phyloP scores from a whole-genome alignment of 208 protist species.

The Endotrypanum monterogeii region DNA sequence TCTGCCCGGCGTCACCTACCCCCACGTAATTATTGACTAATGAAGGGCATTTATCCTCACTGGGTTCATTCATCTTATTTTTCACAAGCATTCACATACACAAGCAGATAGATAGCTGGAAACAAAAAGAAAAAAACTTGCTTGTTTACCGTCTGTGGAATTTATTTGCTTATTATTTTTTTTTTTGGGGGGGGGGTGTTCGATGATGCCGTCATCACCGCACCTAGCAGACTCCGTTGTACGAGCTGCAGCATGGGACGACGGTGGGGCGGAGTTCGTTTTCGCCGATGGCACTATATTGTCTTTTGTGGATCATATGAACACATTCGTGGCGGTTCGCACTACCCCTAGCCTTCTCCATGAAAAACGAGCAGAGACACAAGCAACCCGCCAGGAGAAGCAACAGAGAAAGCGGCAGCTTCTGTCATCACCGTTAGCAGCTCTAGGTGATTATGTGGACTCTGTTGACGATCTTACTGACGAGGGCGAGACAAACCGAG shows the following conservation, averaged over 20 bases:
- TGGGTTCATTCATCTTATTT: too few relatives aligned
- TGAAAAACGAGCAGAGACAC: background rate
- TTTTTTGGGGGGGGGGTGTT: background rate
- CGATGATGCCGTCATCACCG: background rate
- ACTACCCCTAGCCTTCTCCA: constrained; percentile 2
- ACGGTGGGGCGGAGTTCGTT: constrained; percentile 77
- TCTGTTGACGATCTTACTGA: background rate
- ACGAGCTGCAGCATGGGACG: constrained; percentile 63
- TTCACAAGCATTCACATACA: too few relatives aligned
- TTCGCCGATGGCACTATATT: constrained; percentile 83
- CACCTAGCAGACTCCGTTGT: constrained; percentile 34
- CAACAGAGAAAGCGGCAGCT: background rate
- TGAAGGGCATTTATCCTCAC: too few relatives aligned
- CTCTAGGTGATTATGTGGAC: background rate
- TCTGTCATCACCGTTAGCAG: too few relatives aligned
- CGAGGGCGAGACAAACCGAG: constrained; percentile 21
- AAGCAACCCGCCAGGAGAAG: background rate
- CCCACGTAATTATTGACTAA: too few relatives aligned
- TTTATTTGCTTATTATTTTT: too few relatives aligned
- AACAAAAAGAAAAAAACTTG: background rate
- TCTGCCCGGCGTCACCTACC: too few relatives aligned
- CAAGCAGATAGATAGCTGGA: too few relatives aligned
- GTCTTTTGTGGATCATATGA: constrained; percentile 82
- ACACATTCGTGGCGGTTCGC: constrained; percentile 75
- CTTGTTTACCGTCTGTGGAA: background rate